A percentile compares a stretch with the other conserved stretches of the same genome.
Evolutionary conservation across 148 eudicot genomes (phyloP).

Genomic region (Camellia lanceoleosa): DNA sequence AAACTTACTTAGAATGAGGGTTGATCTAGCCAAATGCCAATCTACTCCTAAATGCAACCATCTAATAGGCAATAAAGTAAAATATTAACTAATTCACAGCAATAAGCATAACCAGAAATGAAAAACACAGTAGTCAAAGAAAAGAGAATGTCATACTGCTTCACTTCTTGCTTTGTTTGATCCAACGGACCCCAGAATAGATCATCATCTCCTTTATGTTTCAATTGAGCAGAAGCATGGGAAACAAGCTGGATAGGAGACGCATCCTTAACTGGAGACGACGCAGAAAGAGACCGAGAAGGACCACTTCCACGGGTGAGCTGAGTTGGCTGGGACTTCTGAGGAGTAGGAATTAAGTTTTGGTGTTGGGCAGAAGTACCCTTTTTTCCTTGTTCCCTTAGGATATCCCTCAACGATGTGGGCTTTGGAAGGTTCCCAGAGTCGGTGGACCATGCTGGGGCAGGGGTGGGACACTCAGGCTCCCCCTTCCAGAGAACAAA

Average conservation of each 20-base stretch:
- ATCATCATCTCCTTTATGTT: conserved; percentile 80
- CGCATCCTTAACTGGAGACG: conserved; percentile 58
- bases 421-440: conserved; percentile 60
- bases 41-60: background rate
- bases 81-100: background rate
- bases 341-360: conserved; percentile 35
- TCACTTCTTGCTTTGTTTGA: conserved; percentile 68
- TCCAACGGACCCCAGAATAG: conserved; percentile 95
- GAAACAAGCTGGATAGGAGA: conserved; percentile 45
- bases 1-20: background rate
- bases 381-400: conserved; percentile 67
- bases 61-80: background rate
- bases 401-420: conserved; percentile 79
- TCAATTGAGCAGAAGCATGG: conserved; percentile 47
- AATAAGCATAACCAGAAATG: conserved; percentile 1
- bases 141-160: conserved; percentile 46
- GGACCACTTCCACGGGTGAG: conserved; percentile 41
- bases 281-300: conserved; percentile 49
- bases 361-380: conserved; percentile 35
- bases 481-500: conserved; percentile 94
- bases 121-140: background rate
- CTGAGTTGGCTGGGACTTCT: conserved; percentile 49
- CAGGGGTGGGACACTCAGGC: conserved; percentile 55
- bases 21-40: background rate
- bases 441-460: conserved; percentile 87